phyloP scores from a whole-genome alignment of 257 asterid genomes.

The Plectranthus barbatus region DNA sequence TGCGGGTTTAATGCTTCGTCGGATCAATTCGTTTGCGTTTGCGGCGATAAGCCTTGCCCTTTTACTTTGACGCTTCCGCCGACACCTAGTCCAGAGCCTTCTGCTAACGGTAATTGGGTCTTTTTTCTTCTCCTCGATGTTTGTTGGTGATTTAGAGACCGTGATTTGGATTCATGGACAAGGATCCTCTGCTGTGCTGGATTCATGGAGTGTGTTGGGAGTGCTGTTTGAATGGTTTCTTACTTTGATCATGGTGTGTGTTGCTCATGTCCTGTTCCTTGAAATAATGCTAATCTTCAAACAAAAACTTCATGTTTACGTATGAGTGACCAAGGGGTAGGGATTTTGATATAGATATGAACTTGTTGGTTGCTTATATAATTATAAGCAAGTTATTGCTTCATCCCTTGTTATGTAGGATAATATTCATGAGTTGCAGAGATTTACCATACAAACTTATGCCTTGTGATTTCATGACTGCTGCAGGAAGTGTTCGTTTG shows the following conservation, averaged over 20 bases:
- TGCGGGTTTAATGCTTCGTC: constrained; percentile 48
- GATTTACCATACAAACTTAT: constrained; percentile 6
- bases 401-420: no score
- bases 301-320: no score
- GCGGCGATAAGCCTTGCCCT: constrained; percentile 37
- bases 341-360: no score
- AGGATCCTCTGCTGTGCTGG: no score
- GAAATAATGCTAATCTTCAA: no score
- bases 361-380: no score
- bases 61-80: constrained; percentile 25
- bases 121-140: neutral
- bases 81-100: constrained; percentile 11
- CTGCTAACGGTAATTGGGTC: constrained; percentile 18
- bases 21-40: constrained; percentile 42
- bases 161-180: neutral
- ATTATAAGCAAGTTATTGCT: no score
- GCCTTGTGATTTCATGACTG: constrained; percentile 2
- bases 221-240: neutral
- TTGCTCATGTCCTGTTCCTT: neutral
- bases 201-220: no score
- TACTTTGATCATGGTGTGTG: neutral
- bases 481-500: constrained; percentile 16
- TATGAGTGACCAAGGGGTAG: no score
- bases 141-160: neutral
- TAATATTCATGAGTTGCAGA: no score